Evolutionary conservation across 371 early-diverging fungal species (phyloP).

Genomic region (Umbelopsis sp.): DNA sequence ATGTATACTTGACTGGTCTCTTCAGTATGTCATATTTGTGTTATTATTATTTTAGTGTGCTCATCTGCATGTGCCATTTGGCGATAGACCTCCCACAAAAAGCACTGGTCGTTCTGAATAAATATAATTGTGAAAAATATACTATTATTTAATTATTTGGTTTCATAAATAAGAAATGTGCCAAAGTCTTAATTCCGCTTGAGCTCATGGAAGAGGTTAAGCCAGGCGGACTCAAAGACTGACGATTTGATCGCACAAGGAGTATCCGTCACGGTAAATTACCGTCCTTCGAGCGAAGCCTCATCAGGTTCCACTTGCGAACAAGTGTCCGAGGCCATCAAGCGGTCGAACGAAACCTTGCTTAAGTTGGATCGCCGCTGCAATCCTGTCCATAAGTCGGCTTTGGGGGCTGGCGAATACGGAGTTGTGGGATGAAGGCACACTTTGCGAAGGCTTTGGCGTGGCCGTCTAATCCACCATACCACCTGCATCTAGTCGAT

Average conservation of each 20-base stretch:
- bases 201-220: slow-evolving; percentile 15
- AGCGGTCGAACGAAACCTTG: slow-evolving; percentile 18
- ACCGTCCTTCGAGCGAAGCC: slow-evolving; percentile 17
- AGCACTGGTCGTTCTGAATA: no score
- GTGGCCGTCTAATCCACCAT: no score
- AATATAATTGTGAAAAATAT: not conserved
- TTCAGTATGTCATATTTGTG: no score
- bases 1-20: not conserved
- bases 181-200: slow-evolving; percentile 16
- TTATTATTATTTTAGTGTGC: no score
- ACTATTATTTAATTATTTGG: not conserved
- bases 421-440: slow-evolving; percentile 4
- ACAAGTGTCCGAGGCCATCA: slow-evolving; percentile 17
- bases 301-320: slow-evolving; percentile 14
- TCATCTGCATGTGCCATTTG: no score
- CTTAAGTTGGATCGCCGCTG: slow-evolving; percentile 10
- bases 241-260: slow-evolving; percentile 15
- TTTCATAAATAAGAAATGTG: not conserved
- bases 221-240: slow-evolving; percentile 19
- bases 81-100: no score
- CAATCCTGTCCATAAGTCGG: not conserved
- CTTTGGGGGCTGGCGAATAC: not conserved
- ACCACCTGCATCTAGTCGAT: no score
- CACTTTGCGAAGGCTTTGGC: no score
- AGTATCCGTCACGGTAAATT: slow-evolving; percentile 9